A percentile compares a stretch with the other conserved stretches of the same genome.
These are phyloP conservation scores for Ceratocystis eucalypticola DNA, from an alignment of 2,329 filamentous ascomycete genomes.

Conservation along the genomic window DNA sequence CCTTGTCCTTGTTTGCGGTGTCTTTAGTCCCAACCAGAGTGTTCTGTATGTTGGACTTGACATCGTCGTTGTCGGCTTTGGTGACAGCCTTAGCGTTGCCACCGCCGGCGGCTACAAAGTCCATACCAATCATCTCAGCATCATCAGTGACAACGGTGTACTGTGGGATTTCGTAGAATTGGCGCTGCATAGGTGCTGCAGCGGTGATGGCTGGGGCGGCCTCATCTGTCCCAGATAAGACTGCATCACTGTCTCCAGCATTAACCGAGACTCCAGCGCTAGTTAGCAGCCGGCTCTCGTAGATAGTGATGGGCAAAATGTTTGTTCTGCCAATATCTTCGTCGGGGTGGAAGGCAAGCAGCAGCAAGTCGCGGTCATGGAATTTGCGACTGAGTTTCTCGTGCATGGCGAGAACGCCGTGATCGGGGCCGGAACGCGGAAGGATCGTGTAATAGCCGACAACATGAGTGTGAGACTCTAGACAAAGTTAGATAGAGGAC, in stretches of 20 bases:
- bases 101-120: slow-evolving; percentile 76
- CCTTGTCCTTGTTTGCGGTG: slow-evolving; percentile 25
- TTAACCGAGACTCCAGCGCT: slow-evolving; percentile 44
- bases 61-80: slow-evolving; percentile 25
- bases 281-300: slow-evolving; percentile 46
- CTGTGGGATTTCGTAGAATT: slow-evolving; percentile 61
- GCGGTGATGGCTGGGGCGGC: slow-evolving; percentile 36
- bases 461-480: slow-evolving; percentile 65
- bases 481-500: slow-evolving; percentile 37
- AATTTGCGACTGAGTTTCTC: slow-evolving; percentile 57
- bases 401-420: slow-evolving; percentile 59
- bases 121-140: slow-evolving; percentile 94
- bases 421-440: slow-evolving; percentile 56
- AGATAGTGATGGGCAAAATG: slow-evolving; percentile 79
- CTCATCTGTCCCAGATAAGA: slow-evolving; percentile 36
- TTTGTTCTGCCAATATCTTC: slow-evolving; percentile 44
- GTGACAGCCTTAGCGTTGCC: slow-evolving; percentile 60
- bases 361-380: slow-evolving; percentile 76
- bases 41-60: slow-evolving; percentile 14
- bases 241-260: slow-evolving; percentile 41
- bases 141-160: slow-evolving; percentile 89
- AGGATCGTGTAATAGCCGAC: slow-evolving; percentile 88
- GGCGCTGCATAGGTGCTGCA: slow-evolving; percentile 44
- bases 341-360: slow-evolving; percentile 72
- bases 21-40: neutral